phyloP scores from a whole-genome alignment of 2,329 filamentous ascomycete genomes.

The Penicillium rolfsii region DNA sequence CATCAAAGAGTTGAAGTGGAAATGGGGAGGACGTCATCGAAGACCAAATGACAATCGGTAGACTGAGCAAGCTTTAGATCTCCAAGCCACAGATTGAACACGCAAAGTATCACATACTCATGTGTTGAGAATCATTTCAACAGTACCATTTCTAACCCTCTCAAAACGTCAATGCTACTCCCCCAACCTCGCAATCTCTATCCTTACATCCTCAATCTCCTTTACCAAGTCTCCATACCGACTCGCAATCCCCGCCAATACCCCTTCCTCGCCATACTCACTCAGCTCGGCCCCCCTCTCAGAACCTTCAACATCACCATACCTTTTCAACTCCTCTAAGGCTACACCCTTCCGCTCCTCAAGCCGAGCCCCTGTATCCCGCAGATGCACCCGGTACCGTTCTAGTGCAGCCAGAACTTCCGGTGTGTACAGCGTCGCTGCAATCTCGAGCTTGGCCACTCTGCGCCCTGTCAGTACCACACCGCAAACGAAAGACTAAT shows the following conservation, averaged over 20 bases:
- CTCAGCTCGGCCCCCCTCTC: neutral
- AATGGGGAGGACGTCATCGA: neutral
- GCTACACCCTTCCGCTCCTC: constrained; percentile 37
- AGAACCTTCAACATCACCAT: constrained; percentile 36
- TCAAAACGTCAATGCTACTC: constrained; percentile 9
- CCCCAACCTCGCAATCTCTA: constrained; percentile 32
- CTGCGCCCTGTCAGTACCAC: constrained; percentile 23
- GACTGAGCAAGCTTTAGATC: too few relatives aligned
- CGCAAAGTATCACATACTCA: neutral
- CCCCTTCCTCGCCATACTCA: constrained; percentile 21
- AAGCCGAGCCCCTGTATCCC: constrained; percentile 33
- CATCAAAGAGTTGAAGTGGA: neutral
- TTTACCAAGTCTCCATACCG: constrained; percentile 43
- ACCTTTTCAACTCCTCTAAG: constrained; percentile 39
- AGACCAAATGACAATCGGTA: neutral
- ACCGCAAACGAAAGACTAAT: neutral
- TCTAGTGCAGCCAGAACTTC: constrained; percentile 40
- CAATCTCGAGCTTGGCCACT: constrained; percentile 43
- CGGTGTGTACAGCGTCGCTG: constrained; percentile 43
- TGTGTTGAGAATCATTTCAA: neutral
- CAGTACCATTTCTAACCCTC: neutral
- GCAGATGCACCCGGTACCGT: constrained; percentile 40
- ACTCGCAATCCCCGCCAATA: constrained; percentile 43
- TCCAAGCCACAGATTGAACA: neutral
- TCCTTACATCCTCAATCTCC: constrained; percentile 43